Percentiles rank a stretch among this genome's conserved stretches.
Conservation (phyloP, 768 basidiomycete species). For the Sutorius australiensis region DNA sequence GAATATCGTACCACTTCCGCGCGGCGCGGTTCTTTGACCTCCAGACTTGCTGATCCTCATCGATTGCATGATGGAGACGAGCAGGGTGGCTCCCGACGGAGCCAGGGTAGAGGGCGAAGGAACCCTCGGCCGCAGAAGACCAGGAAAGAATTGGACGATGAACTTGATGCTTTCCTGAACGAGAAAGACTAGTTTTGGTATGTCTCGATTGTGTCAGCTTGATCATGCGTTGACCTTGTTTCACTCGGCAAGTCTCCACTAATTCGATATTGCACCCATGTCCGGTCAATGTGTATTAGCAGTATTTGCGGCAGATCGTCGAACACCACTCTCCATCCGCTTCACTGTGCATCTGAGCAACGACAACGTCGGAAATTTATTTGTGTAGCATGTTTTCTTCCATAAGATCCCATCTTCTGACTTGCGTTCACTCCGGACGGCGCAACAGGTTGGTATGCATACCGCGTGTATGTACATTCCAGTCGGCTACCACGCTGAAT, state of each 20-base stretch:
- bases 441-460: neutral
- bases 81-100: slow-evolving; percentile 24
- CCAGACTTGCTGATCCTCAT: slow-evolving; percentile 17
- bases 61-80: slow-evolving; percentile 22
- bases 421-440: neutral
- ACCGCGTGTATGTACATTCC: neutral
- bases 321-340: slow-evolving; percentile 10
- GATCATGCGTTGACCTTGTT: slow-evolving; percentile 1
- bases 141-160: slow-evolving; percentile 77
- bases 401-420: neutral
- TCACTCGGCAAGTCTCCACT: neutral
- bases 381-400: neutral
- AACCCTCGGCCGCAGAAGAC: slow-evolving; percentile 49
- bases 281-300: slow-evolving; percentile 2
- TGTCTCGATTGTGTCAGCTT: neutral
- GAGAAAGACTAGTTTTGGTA: slow-evolving; percentile 37
- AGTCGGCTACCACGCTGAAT: neutral
- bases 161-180: slow-evolving; percentile 74
- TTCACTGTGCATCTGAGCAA: neutral
- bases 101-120: slow-evolving; percentile 36
- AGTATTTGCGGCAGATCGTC: neutral
- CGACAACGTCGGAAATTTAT: neutral
- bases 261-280: neutral
- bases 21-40: slow-evolving; percentile 19
- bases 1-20: slow-evolving; percentile 46